Evolutionary conservation across 2,329 filamentous ascomycete species (phyloP).

Genomic region (Aspergillus sp.): DNA sequence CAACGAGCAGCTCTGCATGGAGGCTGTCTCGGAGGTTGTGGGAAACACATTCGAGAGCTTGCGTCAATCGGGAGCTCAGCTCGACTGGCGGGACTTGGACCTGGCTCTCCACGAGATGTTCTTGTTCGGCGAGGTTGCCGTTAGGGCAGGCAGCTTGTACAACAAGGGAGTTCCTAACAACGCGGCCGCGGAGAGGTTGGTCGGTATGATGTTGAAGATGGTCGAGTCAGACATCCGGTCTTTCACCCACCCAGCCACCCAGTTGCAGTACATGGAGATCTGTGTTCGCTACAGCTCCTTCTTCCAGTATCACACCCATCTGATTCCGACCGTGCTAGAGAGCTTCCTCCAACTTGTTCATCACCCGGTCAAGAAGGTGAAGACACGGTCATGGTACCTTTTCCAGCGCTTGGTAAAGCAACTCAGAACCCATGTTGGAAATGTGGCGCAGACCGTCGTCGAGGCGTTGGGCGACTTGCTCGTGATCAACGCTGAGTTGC

Average conservation of each 20-base stretch:
- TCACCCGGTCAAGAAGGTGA: conserved; percentile 81
- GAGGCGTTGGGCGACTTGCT: conserved; percentile 86
- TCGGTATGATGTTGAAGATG: conserved; percentile 94
- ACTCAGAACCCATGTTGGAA: conserved; percentile 77
- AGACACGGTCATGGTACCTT: conserved; percentile 92
- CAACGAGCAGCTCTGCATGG: conserved; percentile 84
- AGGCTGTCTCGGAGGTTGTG: conserved; percentile 85
- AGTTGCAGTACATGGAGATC: conserved; percentile 98
- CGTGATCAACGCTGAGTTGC: conserved; percentile 85
- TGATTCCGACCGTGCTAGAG: conserved; percentile 84
- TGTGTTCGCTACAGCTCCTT: conserved; percentile 92
- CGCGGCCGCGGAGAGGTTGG: conserved; percentile 75
- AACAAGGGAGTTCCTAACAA: conserved; percentile 80
- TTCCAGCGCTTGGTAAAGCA: conserved; percentile 93
- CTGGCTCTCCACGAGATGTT: conserved; percentile 94
- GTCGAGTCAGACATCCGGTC: conserved; percentile 88
- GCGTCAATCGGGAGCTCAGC: conserved; percentile 68
- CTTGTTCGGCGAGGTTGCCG: conserved; percentile 90
- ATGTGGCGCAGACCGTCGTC: conserved; percentile 88
- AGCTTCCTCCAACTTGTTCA: conserved; percentile 90
- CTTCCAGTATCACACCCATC: conserved; percentile 79
- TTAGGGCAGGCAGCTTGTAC: conserved; percentile 83
- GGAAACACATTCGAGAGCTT: conserved; percentile 81
- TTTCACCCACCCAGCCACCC: conserved; percentile 86
- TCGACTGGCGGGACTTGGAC: conserved; percentile 95